Conservation (phyloP, 2,329 filamentous ascomycete genomes). For the Ophiobolus disseminans region DNA sequence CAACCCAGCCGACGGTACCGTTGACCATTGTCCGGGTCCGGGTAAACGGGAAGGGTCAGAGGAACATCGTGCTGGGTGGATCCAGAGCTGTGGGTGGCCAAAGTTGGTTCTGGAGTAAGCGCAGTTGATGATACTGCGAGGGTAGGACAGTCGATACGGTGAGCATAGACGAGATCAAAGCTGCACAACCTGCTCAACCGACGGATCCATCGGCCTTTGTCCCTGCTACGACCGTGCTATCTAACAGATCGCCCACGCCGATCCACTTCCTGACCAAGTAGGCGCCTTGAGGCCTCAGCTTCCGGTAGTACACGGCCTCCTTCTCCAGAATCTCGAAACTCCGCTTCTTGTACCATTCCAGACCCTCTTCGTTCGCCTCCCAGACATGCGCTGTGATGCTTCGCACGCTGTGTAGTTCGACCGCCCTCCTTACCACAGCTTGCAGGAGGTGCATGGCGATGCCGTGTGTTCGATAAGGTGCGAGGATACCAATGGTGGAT, state of each 20-base stretch:
- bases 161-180: too few relatives aligned
- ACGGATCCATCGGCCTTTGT: neutral
- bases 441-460: conserved; percentile 64
- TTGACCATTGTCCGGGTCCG: conserved; percentile 7
- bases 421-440: conserved; percentile 54
- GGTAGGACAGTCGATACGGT: neutral
- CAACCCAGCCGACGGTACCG: conserved; percentile 5
- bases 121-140: neutral
- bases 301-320: conserved; percentile 66
- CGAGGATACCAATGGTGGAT: conserved; percentile 65
- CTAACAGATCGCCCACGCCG: conserved; percentile 44
- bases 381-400: conserved; percentile 69
- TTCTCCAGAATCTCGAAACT: conserved; percentile 62
- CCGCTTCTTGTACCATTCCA: conserved; percentile 66
- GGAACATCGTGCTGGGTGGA: conserved; percentile 1
- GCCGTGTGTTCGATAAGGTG: conserved; percentile 65
- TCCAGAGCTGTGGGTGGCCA: conserved; percentile 4
- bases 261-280: conserved; percentile 58
- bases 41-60: conserved; percentile 11
- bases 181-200: too few relatives aligned
- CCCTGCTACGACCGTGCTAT: conserved; percentile 2
- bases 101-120: neutral
- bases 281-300: conserved; percentile 63
- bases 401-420: conserved; percentile 58
- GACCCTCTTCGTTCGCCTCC: conserved; percentile 65